A percentile compares a stretch with the other conserved stretches of the same genome.
Evolutionary conservation across 306 rosid species (phyloP).

Genomic region (Elaeagnus macrophylla): DNA sequence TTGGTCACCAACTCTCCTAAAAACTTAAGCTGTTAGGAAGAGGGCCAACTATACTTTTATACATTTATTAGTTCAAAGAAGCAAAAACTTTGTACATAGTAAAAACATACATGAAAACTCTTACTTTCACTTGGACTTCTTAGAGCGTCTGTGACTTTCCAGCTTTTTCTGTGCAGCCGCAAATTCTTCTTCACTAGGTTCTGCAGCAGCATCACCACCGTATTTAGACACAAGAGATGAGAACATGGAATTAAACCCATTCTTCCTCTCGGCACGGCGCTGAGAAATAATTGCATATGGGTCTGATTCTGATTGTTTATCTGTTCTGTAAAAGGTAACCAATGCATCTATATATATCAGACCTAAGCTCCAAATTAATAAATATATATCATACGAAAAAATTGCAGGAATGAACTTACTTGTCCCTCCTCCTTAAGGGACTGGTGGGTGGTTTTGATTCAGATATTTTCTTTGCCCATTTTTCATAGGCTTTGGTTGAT

Average conservation of each 20-base stretch:
- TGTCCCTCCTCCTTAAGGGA: conserved; percentile 48
- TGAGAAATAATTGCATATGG: conserved; percentile 55
- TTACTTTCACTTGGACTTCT: conserved; percentile 56
- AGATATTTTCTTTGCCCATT: conserved; percentile 72
- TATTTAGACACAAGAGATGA: conserved; percentile 69
- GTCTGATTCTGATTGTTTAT: conserved; percentile 43
- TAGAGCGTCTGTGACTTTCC: conserved; percentile 48
- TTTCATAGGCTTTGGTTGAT: conserved; percentile 57
- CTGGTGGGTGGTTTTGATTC: conserved; percentile 78
- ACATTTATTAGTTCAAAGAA: too few species aligned
- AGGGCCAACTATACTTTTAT: too few species aligned
- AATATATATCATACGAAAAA: conserved; percentile 7
- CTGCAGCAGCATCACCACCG: conserved; percentile 41
- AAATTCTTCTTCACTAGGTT: conserved; percentile 84
- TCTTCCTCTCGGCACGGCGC: conserved; percentile 55
- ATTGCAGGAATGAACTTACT: conserved; percentile 33
- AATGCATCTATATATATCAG: not conserved
- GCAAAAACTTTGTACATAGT: conserved; percentile 2
- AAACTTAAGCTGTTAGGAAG: too few species aligned
- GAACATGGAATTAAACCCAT: conserved; percentile 62
- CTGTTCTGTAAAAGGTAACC: conserved; percentile 38
- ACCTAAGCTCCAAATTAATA: not conserved
- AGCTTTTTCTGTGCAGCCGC: conserved; percentile 68
- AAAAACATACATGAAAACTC: not conserved
- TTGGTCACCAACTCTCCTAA: too few species aligned